These are phyloP conservation scores for Yamadazyma dushanensis DNA, from an alignment of 1,139 yeast species.

Conservation along the genomic window DNA sequence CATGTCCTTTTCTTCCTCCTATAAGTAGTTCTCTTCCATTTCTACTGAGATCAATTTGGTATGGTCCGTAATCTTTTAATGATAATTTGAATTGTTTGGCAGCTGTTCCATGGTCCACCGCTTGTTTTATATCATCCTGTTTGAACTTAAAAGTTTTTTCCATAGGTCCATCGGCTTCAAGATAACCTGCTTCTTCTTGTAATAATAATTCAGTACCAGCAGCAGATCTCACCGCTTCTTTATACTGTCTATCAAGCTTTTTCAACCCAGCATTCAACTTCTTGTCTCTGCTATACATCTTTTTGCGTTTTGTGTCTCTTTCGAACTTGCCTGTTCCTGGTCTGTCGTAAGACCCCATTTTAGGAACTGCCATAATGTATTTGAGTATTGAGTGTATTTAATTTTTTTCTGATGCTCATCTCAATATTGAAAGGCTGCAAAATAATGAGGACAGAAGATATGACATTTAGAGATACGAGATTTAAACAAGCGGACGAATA, in stretches of 20 bases:
- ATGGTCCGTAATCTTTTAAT: conserved; percentile 84
- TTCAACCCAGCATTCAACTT: conserved; percentile 65
- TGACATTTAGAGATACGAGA: conserved; percentile 1
- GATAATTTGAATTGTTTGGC: conserved; percentile 74
- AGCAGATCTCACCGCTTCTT: conserved; percentile 77
- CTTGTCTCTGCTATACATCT: conserved; percentile 49
- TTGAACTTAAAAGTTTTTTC: conserved; percentile 85
- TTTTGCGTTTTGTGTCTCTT: conserved; percentile 19
- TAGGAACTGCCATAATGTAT: conserved; percentile 12
- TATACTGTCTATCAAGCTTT: conserved; percentile 69
- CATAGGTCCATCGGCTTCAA: conserved; percentile 86
- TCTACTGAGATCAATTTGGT: conserved; percentile 74
- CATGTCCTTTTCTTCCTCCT: conserved; percentile 91
- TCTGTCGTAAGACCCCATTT: conserved; percentile 23
- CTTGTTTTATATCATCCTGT: conserved; percentile 74
- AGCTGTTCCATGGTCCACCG: conserved; percentile 78
- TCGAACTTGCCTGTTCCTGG: conserved; percentile 21
- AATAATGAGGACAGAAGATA: conserved; percentile 6
- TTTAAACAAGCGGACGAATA: no score
- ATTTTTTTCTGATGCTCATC: conserved; percentile 4
- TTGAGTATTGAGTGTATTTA: neutral
- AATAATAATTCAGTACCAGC: conserved; percentile 83
- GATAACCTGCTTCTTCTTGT: conserved; percentile 79
- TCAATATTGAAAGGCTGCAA: no score
- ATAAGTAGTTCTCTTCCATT: conserved; percentile 84